Evolutionary conservation across 2,329 filamentous ascomycete species (phyloP).

Genomic region (Fusarium buharicum): DNA sequence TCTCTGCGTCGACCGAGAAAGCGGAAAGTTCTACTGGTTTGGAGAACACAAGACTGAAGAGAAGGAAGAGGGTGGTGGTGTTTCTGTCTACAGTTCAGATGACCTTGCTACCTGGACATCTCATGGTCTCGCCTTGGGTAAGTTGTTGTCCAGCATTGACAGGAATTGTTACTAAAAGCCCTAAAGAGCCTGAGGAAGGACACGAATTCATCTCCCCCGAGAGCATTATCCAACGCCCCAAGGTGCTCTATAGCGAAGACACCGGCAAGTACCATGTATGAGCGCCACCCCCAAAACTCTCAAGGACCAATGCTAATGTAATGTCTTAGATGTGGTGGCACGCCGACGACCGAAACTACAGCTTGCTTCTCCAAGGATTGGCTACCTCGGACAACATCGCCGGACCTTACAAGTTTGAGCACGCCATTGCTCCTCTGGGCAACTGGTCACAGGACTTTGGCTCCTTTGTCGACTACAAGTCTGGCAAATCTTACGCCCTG

Average conservation of each 20-base stretch:
- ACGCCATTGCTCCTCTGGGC: slow-evolving; percentile 64
- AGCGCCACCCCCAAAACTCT: rapidly evolving
- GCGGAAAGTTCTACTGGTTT: slow-evolving; percentile 68
- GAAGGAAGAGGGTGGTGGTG: slow-evolving; percentile 67
- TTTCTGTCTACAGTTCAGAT: slow-evolving; percentile 69
- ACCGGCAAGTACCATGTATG: slow-evolving; percentile 66
- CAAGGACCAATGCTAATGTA: not conserved
- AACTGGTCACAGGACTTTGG: slow-evolving; percentile 73
- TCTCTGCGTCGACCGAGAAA: slow-evolving; percentile 62
- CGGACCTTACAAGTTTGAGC: slow-evolving; percentile 65
- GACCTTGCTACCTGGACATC: slow-evolving; percentile 69
- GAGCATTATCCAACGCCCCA: slow-evolving; percentile 70
- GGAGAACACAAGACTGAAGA: slow-evolving; percentile 70
- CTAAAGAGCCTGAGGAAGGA: slow-evolving; percentile 60
- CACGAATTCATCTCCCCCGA: slow-evolving; percentile 65
- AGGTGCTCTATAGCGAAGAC: slow-evolving; percentile 67
- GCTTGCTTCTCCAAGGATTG: slow-evolving; percentile 65
- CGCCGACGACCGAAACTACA: slow-evolving; percentile 67
- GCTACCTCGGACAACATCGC: slow-evolving; percentile 63
- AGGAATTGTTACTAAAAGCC: not conserved
- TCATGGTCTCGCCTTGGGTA: slow-evolving; percentile 66
- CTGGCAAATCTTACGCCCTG: slow-evolving; percentile 64
- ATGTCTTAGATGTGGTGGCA: slow-evolving; percentile 66
- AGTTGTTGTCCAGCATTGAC: slow-evolving; percentile 7
- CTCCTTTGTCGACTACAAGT: slow-evolving; percentile 68